Percentiles rank a stretch among this genome's conserved stretches.
These are phyloP conservation scores for Lentinula lateritia DNA, from an alignment of 768 basidiomycete species.

Conservation along the genomic window DNA sequence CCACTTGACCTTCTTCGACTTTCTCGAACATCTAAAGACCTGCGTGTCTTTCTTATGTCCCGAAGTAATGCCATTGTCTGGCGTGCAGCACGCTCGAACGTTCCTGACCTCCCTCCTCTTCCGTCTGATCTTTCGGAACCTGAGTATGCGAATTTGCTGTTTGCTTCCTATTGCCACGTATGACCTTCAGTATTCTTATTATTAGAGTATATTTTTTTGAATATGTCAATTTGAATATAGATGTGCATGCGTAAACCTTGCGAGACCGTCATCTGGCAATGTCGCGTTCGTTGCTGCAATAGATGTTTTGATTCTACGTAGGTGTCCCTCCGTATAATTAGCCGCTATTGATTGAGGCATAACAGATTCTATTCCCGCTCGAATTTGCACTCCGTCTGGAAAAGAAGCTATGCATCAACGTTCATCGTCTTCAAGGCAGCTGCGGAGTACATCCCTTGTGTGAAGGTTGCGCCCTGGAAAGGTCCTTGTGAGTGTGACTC, in stretches of 20 bases:
- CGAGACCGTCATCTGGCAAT: slow-evolving; percentile 28
- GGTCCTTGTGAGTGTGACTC: slow-evolving; percentile 1
- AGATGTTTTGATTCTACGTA: slow-evolving; percentile 28
- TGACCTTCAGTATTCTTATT: slow-evolving; percentile 3
- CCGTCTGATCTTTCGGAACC: slow-evolving; percentile 40
- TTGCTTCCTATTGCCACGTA: slow-evolving; percentile 40
- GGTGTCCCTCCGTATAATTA: slow-evolving; percentile 6
- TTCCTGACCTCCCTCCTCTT: slow-evolving; percentile 33
- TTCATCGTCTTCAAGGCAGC: neutral
- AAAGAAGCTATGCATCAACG: slow-evolving; percentile 2
- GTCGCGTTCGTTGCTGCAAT: slow-evolving; percentile 31
- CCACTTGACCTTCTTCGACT: slow-evolving; percentile 32
- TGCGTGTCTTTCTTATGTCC: slow-evolving; percentile 22
- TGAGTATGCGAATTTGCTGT: slow-evolving; percentile 39
- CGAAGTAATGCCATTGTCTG: slow-evolving; percentile 22
- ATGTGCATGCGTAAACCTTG: slow-evolving; percentile 25
- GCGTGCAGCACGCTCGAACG: slow-evolving; percentile 25
- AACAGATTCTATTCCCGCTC: slow-evolving; percentile 1
- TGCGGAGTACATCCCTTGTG: slow-evolving; percentile 3
- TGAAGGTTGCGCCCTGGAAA: neutral
- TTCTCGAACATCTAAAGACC: slow-evolving; percentile 27
- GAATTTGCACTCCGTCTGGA: slow-evolving; percentile 3
- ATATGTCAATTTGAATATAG: slow-evolving; percentile 14
- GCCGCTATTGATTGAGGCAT: neutral
- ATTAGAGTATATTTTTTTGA: neutral